Conservation (phyloP, 192 early-diverging fungal genomes). For the Entophlyctis luteolus region DNA sequence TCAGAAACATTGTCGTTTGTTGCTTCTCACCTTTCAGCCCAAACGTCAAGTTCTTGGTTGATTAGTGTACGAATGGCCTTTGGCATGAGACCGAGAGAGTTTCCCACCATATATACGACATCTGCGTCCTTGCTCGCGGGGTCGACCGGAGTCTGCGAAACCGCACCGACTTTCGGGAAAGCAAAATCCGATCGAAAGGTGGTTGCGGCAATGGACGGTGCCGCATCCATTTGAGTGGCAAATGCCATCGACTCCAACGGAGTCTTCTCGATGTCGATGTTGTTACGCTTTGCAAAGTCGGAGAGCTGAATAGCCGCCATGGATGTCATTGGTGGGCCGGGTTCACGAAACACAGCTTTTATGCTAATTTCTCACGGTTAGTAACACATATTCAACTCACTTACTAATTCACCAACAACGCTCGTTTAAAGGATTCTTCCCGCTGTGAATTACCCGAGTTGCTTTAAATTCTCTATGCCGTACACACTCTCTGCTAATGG, state of each 20-base stretch:
- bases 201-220: neutral
- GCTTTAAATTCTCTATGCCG: too few species aligned
- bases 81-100: conserved; percentile 89
- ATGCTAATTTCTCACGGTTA: too few species aligned
- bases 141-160: neutral
- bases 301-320: too few species aligned
- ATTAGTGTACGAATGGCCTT: conserved; percentile 59
- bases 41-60: conserved; percentile 87
- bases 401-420: too few species aligned
- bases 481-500: too few species aligned
- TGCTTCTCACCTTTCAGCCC: conserved; percentile 60
- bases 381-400: too few species aligned
- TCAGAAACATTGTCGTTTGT: neutral
- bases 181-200: neutral
- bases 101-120: conserved; percentile 85
- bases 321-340: too few species aligned
- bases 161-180: neutral
- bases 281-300: too few species aligned
- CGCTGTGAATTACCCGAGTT: too few species aligned
- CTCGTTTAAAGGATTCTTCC: too few species aligned
- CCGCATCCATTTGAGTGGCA: neutral
- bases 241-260: neutral
- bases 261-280: too few species aligned
- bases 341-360: too few species aligned
- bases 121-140: neutral